Evolutionary conservation across 441 rosid genomes (phyloP), one percentile per base, ranked within the genome.

Genomic region (Jatropha multifida): DNA sequence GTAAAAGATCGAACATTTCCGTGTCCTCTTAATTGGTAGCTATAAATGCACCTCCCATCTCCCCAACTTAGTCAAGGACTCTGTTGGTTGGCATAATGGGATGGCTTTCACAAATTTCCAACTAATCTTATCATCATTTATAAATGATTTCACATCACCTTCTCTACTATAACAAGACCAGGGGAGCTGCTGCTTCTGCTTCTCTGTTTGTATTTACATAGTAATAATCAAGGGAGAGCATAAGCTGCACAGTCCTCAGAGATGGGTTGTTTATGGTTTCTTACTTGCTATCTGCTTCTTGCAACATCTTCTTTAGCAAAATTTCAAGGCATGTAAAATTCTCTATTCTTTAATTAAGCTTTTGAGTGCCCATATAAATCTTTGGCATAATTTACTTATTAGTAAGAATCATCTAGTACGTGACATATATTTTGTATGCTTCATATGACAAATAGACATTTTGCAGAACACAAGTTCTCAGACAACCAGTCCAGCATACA

Each of bases 251-350:
- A 65, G 18, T 26, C 64, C n/a, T 12, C 26, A 40, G 18, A 49
- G 49, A 80, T 72, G 79, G 74, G 32, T 7, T 13, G 44, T 46
- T 4, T 73, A 26, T 68, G 74, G 77, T 38, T 68, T 54, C 41
- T 72, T 56, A 5, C 60, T 66, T 52, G 52, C 74, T 72, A 0
- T 38, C 68, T 75, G 20, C 6, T 67, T 67, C 67, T 76, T 7
- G 60, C 82, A 72, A 51, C 77, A 38, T 64, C 77, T 42, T 72
- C 83, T 0, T 54, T 52, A 15, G 79, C 77, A n/a, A 7, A 49
- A 46, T 41, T 27, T 42, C 20, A 64, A 73, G 83, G 83, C 77
- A 80, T 41, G 82, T 75, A 15, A 32, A 32, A 49, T 10, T 65
- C 26, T 65, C 48, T 74, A 0, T 69, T 41, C 38, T 58, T 55